Evolutionary conservation across 331 rosid species (phyloP).

Genomic region (Rosa hybrid): DNA sequence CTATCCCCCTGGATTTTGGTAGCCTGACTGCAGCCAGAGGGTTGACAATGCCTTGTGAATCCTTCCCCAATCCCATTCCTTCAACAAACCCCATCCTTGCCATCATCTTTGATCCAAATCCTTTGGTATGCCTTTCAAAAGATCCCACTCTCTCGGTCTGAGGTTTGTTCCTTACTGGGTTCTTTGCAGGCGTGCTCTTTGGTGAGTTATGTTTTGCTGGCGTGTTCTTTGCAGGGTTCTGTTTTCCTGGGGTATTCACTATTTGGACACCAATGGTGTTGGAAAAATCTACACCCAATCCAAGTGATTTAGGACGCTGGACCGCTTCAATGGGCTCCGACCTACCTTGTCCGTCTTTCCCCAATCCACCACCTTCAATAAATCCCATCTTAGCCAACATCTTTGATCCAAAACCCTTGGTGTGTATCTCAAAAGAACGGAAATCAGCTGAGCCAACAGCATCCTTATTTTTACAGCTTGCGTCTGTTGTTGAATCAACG

Average conservation of each 20-base stretch:
- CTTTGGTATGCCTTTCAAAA: constrained; percentile 75
- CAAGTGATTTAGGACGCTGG: constrained; percentile 88
- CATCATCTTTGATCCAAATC: constrained; percentile 93
- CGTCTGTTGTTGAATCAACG: constrained; percentile 29
- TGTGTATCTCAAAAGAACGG: constrained; percentile 79
- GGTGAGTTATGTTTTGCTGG: not conserved
- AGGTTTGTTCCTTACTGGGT: constrained; percentile 14
- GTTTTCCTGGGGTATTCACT: constrained; percentile 14
- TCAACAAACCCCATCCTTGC: constrained; percentile 84
- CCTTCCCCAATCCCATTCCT: constrained; percentile 70
- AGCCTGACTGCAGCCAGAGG: constrained; percentile 62
- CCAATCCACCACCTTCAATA: constrained; percentile 73
- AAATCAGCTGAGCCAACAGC: constrained; percentile 41
- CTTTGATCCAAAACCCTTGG: constrained; percentile 91
- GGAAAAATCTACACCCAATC: constrained; percentile 79
- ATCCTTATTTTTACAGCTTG: constrained; percentile 26
- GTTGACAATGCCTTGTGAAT: constrained; percentile 66
- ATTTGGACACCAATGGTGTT: constrained; percentile 27
- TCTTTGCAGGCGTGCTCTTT: not conserved
- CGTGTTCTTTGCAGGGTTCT: constrained; percentile 28
- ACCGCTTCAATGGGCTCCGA: constrained; percentile 78
- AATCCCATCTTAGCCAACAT: constrained; percentile 98
- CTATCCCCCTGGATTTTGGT: constrained; percentile 75
- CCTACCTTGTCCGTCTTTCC: constrained; percentile 84
- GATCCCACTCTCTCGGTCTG: constrained; percentile 47